Base-by-base conservation (phyloP, 2,329 filamentous ascomycete genomes). In the Ophiostoma populinum region DNA sequence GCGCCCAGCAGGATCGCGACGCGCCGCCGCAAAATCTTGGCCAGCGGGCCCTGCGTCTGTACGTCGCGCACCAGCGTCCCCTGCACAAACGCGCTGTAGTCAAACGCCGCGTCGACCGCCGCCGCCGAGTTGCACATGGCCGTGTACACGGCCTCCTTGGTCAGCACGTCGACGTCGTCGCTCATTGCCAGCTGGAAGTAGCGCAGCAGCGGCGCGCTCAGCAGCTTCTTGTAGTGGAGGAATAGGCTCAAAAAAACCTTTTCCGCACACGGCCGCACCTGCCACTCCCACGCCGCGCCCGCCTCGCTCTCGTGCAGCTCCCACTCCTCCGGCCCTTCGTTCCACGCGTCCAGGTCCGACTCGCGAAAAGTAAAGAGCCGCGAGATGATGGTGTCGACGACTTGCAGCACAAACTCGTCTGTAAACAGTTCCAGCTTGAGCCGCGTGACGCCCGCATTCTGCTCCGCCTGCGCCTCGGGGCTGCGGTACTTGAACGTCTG, bases 291-390 rank as follows among this genome's bases (percentile, higher is more conserved):
- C 2, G 80, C 81, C 45, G 83, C 80, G 24, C 80, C 75, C 40
- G 81, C 72, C 40, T 77, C 80, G 48, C 92, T 83, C 58, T 94
- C 85, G 47, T 78, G 75, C 43, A 80, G 76, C 53, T 94, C 87
- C 86, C 90, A 98, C 36, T 92, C 85, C 52, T 98, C 83, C 0
- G 87, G 83, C 39, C 93, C 85, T 49, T 92, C 79, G 50, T 92
- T 79, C 90, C 90, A 98, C 39, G 83, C 79, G 42, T 83, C 75
- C 1, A 95, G 67, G 53, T 98, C 90, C 34, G 74, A 73, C 40
- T 79, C 70, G 22, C 83, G 73, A 53, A 95, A 90, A 24, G 90
- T 69, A 51, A 98, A 90, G 45, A 93, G 82, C 46, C 79, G 76
- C 1, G 80, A 83, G 34, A 98, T 80, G 37, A 93, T 73, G 10